Evolutionary conservation across 2,329 filamentous ascomycete species (phyloP).

Genomic region (Coniochaeta ligniaria): DNA sequence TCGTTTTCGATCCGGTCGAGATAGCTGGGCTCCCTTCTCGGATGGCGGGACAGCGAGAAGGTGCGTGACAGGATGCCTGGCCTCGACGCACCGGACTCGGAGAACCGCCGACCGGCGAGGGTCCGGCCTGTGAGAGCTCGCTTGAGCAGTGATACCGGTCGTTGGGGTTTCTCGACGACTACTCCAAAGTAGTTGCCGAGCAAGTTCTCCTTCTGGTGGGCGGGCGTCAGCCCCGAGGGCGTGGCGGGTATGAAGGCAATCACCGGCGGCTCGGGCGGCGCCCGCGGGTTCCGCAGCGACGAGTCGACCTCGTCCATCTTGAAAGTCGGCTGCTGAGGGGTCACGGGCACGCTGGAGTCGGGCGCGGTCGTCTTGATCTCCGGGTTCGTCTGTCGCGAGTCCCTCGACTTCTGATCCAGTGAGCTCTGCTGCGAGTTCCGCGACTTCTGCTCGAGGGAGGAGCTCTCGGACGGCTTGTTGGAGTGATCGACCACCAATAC

Average conservation of each 20-base stretch:
- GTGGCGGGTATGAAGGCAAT: conserved; percentile 59
- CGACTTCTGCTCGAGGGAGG: conserved; percentile 22
- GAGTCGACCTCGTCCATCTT: conserved; percentile 51
- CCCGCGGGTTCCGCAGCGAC: conserved; percentile 53
- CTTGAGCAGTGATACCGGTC: conserved; percentile 43
- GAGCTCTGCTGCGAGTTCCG: neutral
- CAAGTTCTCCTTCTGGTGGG: conserved; percentile 41
- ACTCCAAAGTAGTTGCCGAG: conserved; percentile 48
- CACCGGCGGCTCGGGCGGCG: conserved; percentile 38
- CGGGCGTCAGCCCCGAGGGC: conserved; percentile 51
- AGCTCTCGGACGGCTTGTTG: conserved; percentile 38
- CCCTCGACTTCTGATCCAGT: neutral
- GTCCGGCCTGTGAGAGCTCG: conserved; percentile 47
- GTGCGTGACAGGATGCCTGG: conserved; percentile 40
- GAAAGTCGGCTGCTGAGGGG: conserved; percentile 43
- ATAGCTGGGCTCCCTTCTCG: conserved; percentile 18
- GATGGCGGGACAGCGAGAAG: conserved; percentile 43
- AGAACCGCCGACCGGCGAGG: conserved; percentile 41
- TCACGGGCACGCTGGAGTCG: conserved; percentile 34
- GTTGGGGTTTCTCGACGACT: conserved; percentile 34
- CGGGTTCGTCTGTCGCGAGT: conserved; percentile 10
- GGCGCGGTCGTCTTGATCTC: conserved; percentile 29
- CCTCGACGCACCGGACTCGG: conserved; percentile 33
- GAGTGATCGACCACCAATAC: conserved; percentile 53
- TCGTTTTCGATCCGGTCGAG: conserved; percentile 13